Percentiles rank a stretch among this genome's conserved stretches.
These are phyloP conservation scores for Eucalyptus cloeziana DNA, from an alignment of 345 rosid genomes.

Conservation along the genomic window DNA sequence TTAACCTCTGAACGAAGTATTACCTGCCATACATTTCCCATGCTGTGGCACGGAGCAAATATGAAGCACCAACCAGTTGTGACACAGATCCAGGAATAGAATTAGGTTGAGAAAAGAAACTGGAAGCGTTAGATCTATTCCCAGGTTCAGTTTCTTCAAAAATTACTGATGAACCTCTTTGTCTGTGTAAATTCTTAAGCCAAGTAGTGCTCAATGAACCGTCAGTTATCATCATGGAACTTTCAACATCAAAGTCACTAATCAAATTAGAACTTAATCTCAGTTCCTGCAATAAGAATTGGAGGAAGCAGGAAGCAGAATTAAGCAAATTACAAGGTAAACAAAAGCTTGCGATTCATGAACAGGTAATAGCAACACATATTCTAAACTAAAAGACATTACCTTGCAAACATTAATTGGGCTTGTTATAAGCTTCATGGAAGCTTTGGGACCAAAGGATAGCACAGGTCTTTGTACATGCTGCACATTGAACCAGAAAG, in stretches of 20 bases:
- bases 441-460: constrained; percentile 92
- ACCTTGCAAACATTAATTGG: constrained; percentile 96
- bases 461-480: constrained; percentile 88
- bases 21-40: constrained; percentile 99
- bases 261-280: constrained; percentile 64
- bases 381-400: background rate
- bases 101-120: constrained; percentile 57
- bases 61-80: constrained; percentile 82
- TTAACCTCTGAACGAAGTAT: background rate
- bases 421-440: constrained; percentile 66
- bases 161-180: constrained; percentile 39
- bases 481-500: constrained; percentile 26
- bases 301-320: background rate
- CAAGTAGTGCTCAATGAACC: constrained; percentile 71
- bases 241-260: constrained; percentile 66
- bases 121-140: constrained; percentile 32
- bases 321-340: background rate
- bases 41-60: constrained; percentile 80
- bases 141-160: constrained; percentile 42
- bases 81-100: constrained; percentile 79
- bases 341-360: background rate
- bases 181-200: constrained; percentile 71
- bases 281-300: constrained; percentile 45
- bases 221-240: constrained; percentile 47
- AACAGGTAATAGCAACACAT: background rate